Evolutionary conservation across 169 alveolate genomes (phyloP), one percentile per base, ranked within the genome.

Genomic region (Plasmodium fragile): DNA sequence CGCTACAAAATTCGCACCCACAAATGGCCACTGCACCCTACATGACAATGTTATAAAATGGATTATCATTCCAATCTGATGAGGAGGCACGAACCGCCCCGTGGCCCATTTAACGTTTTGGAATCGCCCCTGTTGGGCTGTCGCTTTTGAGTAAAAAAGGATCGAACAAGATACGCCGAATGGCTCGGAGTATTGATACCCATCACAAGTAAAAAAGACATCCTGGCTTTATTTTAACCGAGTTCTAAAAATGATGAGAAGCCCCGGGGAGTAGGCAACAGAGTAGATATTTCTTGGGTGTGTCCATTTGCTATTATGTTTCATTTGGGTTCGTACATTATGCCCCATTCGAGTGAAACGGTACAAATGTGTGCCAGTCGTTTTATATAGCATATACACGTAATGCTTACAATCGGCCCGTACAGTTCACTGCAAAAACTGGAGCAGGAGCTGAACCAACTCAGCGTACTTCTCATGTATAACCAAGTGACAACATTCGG

Each of bases 401-500:
- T 79, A n/a, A n/a, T 11, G 8, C 1, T 11, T n/a, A 25, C 8
- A 53, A 25, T 82, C 11, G 11, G 28, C 75, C 49, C 49, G 28
- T 36, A 3, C n/a, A n/a, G 32, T 30, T 78, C 32, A 82, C 43
- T 89, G 81, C 59, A 89, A 89, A 65, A 89, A 89, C 52, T 72
- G 39, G 18, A 89, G 71, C 22, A 89, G 18, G 52, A 78, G 90
- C 30, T 78, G 69, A 79, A 59, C 53, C 52, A 89, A 28, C 71
- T 89, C 94, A 28, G 13, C 13, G 49, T 16, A 69, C 32, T 89
- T 89, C 81, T 89, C 94, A 43, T 45, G 73, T 78, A 89, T 49
- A 16, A 89, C 94, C 71, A 89, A 91, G 71, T 89, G 94, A 8
- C 81, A 89, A 18, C 94, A 89, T 89, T 89, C 90, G 45, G 94